These are phyloP conservation scores for Vitis cinerea DNA, from an alignment of 164 flowering plant genomes.

Conservation along the genomic window DNA sequence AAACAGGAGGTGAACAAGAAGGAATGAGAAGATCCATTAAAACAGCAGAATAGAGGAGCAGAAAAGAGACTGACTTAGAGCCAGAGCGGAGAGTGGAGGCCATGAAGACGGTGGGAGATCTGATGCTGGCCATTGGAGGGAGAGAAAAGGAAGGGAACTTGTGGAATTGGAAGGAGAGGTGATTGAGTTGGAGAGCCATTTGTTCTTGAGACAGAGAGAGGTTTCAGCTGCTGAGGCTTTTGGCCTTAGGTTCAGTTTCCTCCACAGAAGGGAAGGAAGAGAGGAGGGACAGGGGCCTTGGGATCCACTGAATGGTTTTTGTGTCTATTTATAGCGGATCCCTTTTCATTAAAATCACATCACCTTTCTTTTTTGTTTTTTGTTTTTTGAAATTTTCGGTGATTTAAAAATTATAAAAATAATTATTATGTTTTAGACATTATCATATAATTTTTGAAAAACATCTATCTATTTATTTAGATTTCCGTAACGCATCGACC, in stretches of 20 bases:
- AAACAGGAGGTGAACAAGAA: conserved; percentile 12
- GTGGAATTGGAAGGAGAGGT: conserved; percentile 35
- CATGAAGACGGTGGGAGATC: conserved; percentile 64
- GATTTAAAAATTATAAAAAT: too few relatives aligned
- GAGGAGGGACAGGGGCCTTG: background rate
- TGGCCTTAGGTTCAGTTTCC: conserved; percentile 10
- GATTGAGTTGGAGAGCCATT: conserved; percentile 58
- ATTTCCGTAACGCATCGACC: too few relatives aligned
- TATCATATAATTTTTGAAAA: too few relatives aligned
- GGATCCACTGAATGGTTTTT: too few relatives aligned
- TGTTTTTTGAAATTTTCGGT: too few relatives aligned
- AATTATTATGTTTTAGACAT: too few relatives aligned
- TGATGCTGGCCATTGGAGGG: conserved; percentile 36
- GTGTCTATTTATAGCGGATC: too few relatives aligned
- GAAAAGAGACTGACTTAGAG: conserved; percentile 35
- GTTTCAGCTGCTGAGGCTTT: conserved; percentile 2
- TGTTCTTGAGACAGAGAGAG: too few relatives aligned
- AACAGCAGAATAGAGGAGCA: background rate
- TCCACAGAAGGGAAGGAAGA: conserved; percentile 12
- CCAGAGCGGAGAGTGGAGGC: conserved; percentile 58
- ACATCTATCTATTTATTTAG: too few relatives aligned
- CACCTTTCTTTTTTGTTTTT: too few relatives aligned
- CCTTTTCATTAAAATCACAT: too few relatives aligned
- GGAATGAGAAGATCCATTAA: conserved; percentile 4
- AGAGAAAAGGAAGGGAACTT: conserved; percentile 38